A percentile compares a stretch with the other conserved stretches of the same genome.
phyloP scores from a whole-genome alignment of 163 green algal species.

The Coccomyxa subellipsoidea region DNA sequence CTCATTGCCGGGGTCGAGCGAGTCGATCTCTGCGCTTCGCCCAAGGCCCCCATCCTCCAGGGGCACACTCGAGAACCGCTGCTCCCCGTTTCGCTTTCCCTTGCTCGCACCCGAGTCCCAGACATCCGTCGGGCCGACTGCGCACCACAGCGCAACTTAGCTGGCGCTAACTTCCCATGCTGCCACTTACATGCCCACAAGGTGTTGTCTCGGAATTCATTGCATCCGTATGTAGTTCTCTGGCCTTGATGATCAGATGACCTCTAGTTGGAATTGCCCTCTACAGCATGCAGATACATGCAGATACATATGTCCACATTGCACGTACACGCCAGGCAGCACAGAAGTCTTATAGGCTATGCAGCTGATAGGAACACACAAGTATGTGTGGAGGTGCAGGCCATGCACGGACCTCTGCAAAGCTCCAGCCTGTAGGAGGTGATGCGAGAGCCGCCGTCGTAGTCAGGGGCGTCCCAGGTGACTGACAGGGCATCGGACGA shows the following conservation, averaged over 20 bases:
- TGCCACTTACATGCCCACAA: too few relatives aligned
- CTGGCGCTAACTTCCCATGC: too few relatives aligned
- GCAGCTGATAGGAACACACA: too few relatives aligned
- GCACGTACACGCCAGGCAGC: too few relatives aligned
- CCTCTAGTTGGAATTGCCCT: too few relatives aligned
- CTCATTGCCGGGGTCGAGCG: conserved; percentile 41
- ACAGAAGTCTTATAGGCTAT: too few relatives aligned
- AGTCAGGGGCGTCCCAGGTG: conserved; percentile 42
- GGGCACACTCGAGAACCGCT: neutral
- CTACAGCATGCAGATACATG: too few relatives aligned
- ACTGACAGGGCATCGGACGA: conserved; percentile 38
- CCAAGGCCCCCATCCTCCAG: neutral
- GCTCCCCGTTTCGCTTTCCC: neutral
- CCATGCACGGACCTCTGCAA: conserved; percentile 10
- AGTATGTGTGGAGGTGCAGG: too few relatives aligned
- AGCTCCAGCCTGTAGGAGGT: conserved; percentile 58
- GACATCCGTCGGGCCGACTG: neutral
- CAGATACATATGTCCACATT: too few relatives aligned
- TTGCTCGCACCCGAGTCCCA: neutral
- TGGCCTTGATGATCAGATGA: too few relatives aligned
- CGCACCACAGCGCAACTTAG: neutral
- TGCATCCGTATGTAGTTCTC: too few relatives aligned
- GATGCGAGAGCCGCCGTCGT: conserved; percentile 55
- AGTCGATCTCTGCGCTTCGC: conserved; percentile 31
- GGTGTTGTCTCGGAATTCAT: too few relatives aligned